Base-by-base conservation (phyloP, 2,329 filamentous ascomycete species). In the Fusarium acutatum region DNA sequence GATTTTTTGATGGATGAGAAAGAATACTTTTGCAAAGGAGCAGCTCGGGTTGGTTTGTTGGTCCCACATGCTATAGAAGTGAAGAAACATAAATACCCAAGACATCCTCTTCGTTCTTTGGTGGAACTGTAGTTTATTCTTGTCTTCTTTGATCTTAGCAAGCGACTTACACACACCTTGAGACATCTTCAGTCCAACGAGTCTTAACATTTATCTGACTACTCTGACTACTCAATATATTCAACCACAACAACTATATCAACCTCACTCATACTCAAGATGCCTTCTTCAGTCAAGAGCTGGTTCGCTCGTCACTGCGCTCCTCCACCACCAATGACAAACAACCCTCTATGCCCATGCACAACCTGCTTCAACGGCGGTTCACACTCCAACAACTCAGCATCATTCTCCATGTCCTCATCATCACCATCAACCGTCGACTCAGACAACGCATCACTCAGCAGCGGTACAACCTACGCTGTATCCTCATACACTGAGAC, bases 291-390 rank as follows among this genome's bases (percentile, higher is more conserved):
- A 57, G 76, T 71, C 50, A 80, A 79, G 56, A 79, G 76, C 71
- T 84, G 83, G 83, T 83, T 83, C 67, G 80, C 81, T 54, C 82
- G 82, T 69, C 83, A 84, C 79, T 83, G 81, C 70, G 76, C 82
- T 53, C 81, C 83, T 60, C 80, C 81, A 24, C 82, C 82, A 5
- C 82, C 83, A 50, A 75, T 82, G 74, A 80, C 78, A 75, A 73
- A 74, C 66, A 76, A 75, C 38, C 76, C 81, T 8, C 70, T 77
- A 26, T 84, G 83, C 62, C 82, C 82, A 59, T 84, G 83, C 73
- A 79, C 76, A 58, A 69, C 76, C 50, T 83, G 81, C 77, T 83
- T 75, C 78, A 80, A 79, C 64, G 65, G 69, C 6, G 75, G 76
- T 38, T 71, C 74, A 41, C 64, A 69, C 72, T 44, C 34, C 53